Conservation (phyloP, 495 filamentous ascomycete genomes). For the Aspergillus haitiensis region DNA sequence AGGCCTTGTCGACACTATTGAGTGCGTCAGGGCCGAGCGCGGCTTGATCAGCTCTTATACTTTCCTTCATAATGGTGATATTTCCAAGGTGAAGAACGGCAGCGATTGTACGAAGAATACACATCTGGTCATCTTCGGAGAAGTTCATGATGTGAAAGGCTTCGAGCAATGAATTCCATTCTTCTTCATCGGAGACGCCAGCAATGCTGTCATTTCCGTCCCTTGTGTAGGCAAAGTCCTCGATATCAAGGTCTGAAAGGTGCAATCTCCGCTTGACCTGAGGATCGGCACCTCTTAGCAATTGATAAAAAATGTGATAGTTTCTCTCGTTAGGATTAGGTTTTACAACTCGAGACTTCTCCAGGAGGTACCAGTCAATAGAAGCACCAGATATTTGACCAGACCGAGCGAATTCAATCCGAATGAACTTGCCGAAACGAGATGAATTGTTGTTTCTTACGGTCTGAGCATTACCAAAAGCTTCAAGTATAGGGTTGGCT, state of each 20-base stretch:
- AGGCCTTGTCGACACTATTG: constrained; percentile 71
- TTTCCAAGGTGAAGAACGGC: constrained; percentile 94
- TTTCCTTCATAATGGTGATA: constrained; percentile 83
- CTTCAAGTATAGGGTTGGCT: constrained; percentile 96
- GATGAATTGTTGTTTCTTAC: constrained; percentile 99
- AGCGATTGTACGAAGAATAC: constrained; percentile 83
- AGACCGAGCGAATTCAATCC: constrained; percentile 88
- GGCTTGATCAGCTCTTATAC: constrained; percentile 86
- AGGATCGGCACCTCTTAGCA: constrained; percentile 77
- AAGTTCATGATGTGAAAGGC: constrained; percentile 96
- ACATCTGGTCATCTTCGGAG: constrained; percentile 76
- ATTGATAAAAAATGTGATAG: constrained; percentile 98
- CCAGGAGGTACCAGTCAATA: constrained; percentile 97
- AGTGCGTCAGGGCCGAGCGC: constrained; percentile 71
- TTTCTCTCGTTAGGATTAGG: constrained; percentile 86
- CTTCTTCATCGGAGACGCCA: constrained; percentile 86
- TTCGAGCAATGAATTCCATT: constrained; percentile 87
- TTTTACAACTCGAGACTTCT: constrained; percentile 93
- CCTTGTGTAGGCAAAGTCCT: constrained; percentile 88
- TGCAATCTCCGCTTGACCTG: constrained; percentile 73
- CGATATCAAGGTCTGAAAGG: constrained; percentile 67
- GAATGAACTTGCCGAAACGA: constrained; percentile 97
- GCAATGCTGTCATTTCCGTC: constrained; percentile 87
- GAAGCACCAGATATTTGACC: constrained; percentile 94
- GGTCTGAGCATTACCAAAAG: constrained; percentile 98